A percentile compares a stretch with the other conserved stretches of the same genome.
phyloP scores from a whole-genome alignment of 768 basidiomycete species.

The Termitomyces heimii region DNA sequence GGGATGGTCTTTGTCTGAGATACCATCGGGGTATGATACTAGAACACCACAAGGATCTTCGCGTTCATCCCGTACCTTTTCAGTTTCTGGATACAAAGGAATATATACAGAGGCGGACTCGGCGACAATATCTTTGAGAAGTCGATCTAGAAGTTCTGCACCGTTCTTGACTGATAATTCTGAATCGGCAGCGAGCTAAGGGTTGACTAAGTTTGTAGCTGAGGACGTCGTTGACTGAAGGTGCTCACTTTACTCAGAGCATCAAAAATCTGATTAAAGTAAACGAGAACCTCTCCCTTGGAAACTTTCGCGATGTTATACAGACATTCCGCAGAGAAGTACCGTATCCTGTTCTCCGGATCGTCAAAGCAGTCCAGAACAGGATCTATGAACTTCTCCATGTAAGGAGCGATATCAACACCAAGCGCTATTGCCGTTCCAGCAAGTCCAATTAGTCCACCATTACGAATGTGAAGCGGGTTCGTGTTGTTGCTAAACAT shows the following conservation, averaged over 20 bases:
- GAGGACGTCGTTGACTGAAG: background rate
- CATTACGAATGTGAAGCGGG: slow-evolving; percentile 86
- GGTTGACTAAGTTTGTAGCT: background rate
- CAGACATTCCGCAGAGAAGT: slow-evolving; percentile 96
- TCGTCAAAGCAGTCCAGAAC: slow-evolving; percentile 91
- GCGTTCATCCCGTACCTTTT: slow-evolving; percentile 56
- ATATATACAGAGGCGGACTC: slow-evolving; percentile 95
- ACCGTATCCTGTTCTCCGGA: slow-evolving; percentile 89
- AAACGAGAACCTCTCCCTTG: slow-evolving; percentile 92
- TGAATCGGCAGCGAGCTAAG: slow-evolving; percentile 90
- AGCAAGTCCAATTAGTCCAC: slow-evolving; percentile 92
- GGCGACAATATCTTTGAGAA: slow-evolving; percentile 97
- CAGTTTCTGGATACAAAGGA: slow-evolving; percentile 79
- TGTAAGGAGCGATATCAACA: slow-evolving; percentile 88
- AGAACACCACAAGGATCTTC: slow-evolving; percentile 55
- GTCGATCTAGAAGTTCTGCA: slow-evolving; percentile 90
- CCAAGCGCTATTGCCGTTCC: slow-evolving; percentile 96
- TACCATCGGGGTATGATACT: slow-evolving; percentile 56
- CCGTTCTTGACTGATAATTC: slow-evolving; percentile 98
- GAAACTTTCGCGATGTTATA: slow-evolving; percentile 99
- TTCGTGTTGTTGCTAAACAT: slow-evolving; percentile 85
- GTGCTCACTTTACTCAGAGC: slow-evolving; percentile 87
- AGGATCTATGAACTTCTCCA: slow-evolving; percentile 88
- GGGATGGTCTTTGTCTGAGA: slow-evolving; percentile 30
- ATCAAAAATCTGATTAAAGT: slow-evolving; percentile 98